These are phyloP conservation scores for Apophysomyces elegans DNA, from an alignment of 371 early-diverging fungal genomes.

Conservation along the genomic window DNA sequence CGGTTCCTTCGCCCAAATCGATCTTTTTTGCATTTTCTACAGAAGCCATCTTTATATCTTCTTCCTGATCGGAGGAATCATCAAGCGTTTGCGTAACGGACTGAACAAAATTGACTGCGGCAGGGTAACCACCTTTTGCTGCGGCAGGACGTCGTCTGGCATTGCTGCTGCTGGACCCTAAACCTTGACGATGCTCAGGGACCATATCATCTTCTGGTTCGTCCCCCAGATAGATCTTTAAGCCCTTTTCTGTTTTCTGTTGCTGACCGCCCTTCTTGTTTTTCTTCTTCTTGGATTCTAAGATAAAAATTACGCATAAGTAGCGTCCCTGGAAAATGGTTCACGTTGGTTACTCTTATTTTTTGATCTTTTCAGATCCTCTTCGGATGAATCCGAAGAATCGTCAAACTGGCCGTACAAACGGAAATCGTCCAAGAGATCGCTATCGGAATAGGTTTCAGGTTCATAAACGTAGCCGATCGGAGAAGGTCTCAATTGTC, in stretches of 20 bases:
- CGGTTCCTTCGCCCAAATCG: not conserved
- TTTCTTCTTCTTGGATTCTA: slow-evolving; percentile 1
- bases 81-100: slow-evolving; percentile 1
- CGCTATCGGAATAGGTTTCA: slow-evolving; percentile 2
- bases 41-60: not conserved
- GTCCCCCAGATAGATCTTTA: too few species aligned
- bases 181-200: too few species aligned
- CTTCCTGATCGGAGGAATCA: not conserved
- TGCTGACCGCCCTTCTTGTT: slow-evolving; percentile 3
- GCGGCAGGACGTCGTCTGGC: slow-evolving; percentile 10
- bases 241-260: too few species aligned
- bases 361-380: not conserved
- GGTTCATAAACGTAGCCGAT: slow-evolving; percentile 20
- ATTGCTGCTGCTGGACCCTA: too few species aligned
- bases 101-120: slow-evolving; percentile 13
- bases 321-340: too few species aligned
- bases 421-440: slow-evolving; percentile 22
- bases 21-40: not conserved
- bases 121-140: slow-evolving; percentile 7
- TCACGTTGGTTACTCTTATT: not conserved
- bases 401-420: slow-evolving; percentile 27
- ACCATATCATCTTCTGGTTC: too few species aligned
- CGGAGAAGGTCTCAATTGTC: slow-evolving; percentile 14
- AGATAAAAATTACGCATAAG: too few species aligned
- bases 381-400: slow-evolving; percentile 11